phyloP scores from a whole-genome alignment of 2,329 filamentous ascomycete genomes.

The Amesomyces nigricolor region DNA sequence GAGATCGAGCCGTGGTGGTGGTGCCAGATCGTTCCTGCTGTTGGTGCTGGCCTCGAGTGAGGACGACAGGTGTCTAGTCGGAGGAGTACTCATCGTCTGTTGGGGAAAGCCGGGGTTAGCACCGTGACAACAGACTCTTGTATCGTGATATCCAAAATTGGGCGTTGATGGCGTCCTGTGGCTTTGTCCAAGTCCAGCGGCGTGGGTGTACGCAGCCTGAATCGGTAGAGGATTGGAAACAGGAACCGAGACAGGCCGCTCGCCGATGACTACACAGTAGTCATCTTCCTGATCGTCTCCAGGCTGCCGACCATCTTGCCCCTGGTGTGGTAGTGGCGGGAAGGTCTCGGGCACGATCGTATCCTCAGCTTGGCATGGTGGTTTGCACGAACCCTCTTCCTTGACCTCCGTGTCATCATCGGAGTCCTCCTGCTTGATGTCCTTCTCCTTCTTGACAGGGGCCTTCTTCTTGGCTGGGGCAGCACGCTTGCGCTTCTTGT shows the following conservation, averaged over 20 bases:
- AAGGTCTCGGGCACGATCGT: neutral
- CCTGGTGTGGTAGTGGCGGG: neutral
- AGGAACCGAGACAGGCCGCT: neutral
- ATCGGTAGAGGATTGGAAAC: neutral
- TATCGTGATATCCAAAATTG: conserved; percentile 8
- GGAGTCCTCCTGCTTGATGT: conserved; percentile 14
- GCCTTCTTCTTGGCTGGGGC: neutral
- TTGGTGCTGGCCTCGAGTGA: neutral
- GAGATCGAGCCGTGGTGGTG: neutral
- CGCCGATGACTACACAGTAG: conserved; percentile 12
- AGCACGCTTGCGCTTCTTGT: conserved; percentile 15
- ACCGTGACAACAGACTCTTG: neutral
- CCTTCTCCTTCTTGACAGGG: conserved; percentile 21
- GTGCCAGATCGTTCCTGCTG: neutral
- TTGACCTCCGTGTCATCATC: conserved; percentile 7
- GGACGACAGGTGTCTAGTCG: neutral
- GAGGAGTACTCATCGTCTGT: conserved; percentile 14
- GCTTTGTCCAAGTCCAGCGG: neutral
- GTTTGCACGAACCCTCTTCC: conserved; percentile 9
- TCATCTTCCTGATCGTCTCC: neutral
- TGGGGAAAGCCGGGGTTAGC: conserved; percentile 3
- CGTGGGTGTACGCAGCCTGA: neutral
- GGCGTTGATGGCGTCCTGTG: neutral
- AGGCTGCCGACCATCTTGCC: neutral
- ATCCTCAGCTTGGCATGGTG: no score